phyloP scores from a whole-genome alignment of 2,329 filamentous ascomycete genomes.

The Diaporthe aspalathi region DNA sequence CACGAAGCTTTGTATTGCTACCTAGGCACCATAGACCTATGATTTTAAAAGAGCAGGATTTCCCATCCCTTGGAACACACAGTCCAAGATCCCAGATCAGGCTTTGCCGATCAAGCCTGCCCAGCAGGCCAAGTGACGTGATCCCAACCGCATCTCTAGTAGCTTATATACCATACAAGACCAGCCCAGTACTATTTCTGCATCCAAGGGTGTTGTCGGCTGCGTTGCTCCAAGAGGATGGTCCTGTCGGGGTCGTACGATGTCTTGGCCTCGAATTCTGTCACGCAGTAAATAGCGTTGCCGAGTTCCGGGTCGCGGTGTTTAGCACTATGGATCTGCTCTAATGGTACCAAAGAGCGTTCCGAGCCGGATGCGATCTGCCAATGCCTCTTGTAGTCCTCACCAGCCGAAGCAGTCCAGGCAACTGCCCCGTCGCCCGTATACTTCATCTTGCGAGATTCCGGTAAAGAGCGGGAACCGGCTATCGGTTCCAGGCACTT shows the following conservation, averaged over 20 bases:
- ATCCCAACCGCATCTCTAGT: not conserved
- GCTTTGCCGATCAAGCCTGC: no score
- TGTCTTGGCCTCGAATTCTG: not conserved
- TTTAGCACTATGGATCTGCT: not conserved
- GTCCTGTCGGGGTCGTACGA: not conserved
- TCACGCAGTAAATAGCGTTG: not conserved
- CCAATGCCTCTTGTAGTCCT: not conserved
- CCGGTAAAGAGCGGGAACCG: not conserved
- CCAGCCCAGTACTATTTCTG: not conserved
- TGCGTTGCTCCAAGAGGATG: not conserved
- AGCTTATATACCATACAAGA: not conserved
- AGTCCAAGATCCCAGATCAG: no score
- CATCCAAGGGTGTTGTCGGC: constrained; percentile 17
- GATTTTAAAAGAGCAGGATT: no score
- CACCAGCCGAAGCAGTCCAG: not conserved
- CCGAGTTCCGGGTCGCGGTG: not conserved
- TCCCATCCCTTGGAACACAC: no score
- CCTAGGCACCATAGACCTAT: no score
- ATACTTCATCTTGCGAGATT: not conserved
- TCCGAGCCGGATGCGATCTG: not conserved
- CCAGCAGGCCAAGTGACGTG: not conserved
- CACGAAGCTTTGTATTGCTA: no score
- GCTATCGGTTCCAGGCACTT: not conserved
- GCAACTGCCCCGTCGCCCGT: no score
- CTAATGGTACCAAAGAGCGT: not conserved